Percentiles rank a stretch among this genome's conserved stretches.
Conservation (phyloP, 805 yeast species). For the Candida endomychidarum region DNA sequence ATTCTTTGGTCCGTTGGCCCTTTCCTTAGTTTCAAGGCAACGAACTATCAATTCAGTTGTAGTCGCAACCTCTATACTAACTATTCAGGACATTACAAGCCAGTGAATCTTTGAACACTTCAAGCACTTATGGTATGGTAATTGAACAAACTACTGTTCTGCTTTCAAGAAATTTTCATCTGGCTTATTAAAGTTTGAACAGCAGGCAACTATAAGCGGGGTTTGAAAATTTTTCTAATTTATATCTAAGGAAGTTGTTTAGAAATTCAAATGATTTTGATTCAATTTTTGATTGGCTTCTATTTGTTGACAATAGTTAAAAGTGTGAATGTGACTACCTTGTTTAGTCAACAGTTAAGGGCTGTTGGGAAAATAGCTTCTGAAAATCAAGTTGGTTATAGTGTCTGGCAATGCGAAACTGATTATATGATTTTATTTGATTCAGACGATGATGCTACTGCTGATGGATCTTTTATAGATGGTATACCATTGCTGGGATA, state of each 20-base stretch:
- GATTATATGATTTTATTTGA: constrained; percentile 2
- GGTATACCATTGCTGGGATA: constrained; percentile 1
- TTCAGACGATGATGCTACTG: constrained; percentile 1
- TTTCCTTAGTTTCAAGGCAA: too few species aligned
- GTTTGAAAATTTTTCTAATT: not conserved
- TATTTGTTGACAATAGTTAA: constrained; percentile 1
- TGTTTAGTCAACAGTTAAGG: constrained; percentile 1
- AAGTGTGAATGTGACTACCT: not conserved
- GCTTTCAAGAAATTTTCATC: too few species aligned
- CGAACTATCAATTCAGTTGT: too few species aligned
- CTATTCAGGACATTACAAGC: too few species aligned
- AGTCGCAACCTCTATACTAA: too few species aligned
- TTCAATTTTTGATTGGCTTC: not conserved
- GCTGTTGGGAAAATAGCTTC: not conserved
- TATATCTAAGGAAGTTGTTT: not conserved
- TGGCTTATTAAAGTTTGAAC: too few species aligned
- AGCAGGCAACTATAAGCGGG: too few species aligned
- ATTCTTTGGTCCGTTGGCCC: too few species aligned
- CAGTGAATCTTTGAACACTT: too few species aligned
- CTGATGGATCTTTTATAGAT: not conserved
- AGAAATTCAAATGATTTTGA: not conserved
- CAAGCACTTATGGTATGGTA: too few species aligned
- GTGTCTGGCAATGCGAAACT: constrained; percentile 1
- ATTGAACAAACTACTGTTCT: too few species aligned
- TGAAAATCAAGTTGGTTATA: not conserved